Conservation (phyloP, 2,329 filamentous ascomycete genomes). For the Aspergillus nomiae region DNA sequence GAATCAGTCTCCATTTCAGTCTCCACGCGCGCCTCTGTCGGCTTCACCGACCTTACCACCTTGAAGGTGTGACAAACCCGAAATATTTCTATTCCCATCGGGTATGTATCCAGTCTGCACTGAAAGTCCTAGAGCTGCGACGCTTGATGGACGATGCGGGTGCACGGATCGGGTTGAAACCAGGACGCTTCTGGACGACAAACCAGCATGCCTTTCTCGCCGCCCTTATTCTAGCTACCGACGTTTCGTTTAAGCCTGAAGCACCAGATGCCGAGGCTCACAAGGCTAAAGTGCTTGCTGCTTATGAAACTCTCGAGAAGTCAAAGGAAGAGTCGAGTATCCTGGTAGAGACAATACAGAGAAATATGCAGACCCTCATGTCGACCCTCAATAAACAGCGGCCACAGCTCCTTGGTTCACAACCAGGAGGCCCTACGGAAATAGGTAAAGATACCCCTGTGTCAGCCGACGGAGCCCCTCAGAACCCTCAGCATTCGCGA, state of each 20-base stretch:
- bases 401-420: background rate
- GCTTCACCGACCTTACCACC: constrained; percentile 26
- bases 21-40: constrained; percentile 24
- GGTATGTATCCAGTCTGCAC: constrained; percentile 3
- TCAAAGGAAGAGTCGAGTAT: constrained; percentile 3
- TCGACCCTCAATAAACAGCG: background rate
- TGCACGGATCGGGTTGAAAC: constrained; percentile 16
- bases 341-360: constrained; percentile 1
- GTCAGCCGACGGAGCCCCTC: background rate
- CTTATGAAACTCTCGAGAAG: constrained; percentile 7
- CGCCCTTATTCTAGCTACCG: constrained; percentile 25
- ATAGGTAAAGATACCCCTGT: background rate
- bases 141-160: background rate
- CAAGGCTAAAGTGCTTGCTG: constrained; percentile 11
- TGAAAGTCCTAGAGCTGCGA: constrained; percentile 8
- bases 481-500: too few species aligned
- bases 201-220: constrained; percentile 27
- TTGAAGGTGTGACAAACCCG: constrained; percentile 18
- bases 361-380: constrained; percentile 6
- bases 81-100: constrained; percentile 1
- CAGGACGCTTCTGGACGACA: constrained; percentile 22
- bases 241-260: constrained; percentile 23
- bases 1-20: constrained; percentile 22
- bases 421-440: background rate
- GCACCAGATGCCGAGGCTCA: constrained; percentile 18